Evolutionary conservation across 495 filamentous ascomycete species (phyloP).

Genomic region (Bacidia gigantensis): DNA sequence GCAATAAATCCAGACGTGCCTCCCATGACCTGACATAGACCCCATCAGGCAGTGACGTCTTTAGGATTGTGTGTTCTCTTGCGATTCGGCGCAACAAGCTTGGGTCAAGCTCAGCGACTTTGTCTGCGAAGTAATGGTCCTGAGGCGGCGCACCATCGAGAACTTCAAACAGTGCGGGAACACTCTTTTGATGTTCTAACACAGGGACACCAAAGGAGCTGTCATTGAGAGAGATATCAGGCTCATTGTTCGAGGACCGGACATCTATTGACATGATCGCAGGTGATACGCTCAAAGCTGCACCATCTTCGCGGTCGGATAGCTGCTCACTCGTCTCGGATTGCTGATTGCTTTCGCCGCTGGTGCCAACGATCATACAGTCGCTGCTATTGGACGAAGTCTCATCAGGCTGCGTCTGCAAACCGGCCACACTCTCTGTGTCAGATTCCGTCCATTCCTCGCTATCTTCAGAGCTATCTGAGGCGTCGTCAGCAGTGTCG

Average conservation of each 20-base stretch:
- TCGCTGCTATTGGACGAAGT: no score
- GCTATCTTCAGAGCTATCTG: not conserved
- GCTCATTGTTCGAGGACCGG: no score
- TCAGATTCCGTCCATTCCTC: not conserved
- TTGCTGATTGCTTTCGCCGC: no score
- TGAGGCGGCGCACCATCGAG: constrained; percentile 31
- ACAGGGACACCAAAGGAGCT: not conserved
- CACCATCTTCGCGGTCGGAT: no score
- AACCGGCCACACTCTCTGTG: no score
- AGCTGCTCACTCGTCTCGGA: no score
- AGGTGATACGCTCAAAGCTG: no score
- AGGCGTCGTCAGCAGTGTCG: constrained; percentile 5
- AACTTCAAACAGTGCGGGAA: constrained; percentile 12
- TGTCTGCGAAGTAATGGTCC: constrained; percentile 33
- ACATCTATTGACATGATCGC: no score
- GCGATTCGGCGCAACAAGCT: constrained; percentile 32
- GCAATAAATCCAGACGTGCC: constrained; percentile 40
- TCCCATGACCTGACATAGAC: constrained; percentile 49
- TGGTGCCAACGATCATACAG: no score
- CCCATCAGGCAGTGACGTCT: constrained; percentile 37
- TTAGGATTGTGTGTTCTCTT: constrained; percentile 45
- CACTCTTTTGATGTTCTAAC: not conserved
- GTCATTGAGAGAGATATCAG: not conserved
- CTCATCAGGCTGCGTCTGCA: no score
- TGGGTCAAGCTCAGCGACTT: constrained; percentile 6